Evolutionary conservation across 768 basidiomycete species (phyloP).

Genomic region (Auricularia sp.): DNA sequence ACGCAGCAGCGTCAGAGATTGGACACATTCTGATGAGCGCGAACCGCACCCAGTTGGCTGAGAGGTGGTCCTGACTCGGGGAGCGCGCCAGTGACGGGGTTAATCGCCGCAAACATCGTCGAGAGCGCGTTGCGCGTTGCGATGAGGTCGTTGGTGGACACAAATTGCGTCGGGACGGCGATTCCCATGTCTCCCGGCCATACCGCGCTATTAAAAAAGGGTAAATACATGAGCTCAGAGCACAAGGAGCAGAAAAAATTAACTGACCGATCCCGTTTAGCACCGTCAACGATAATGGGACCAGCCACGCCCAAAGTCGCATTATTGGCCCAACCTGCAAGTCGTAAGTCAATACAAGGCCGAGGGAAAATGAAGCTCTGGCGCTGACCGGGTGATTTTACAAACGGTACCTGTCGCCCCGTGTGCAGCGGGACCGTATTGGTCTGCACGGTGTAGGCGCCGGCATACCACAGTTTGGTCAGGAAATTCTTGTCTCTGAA

Average conservation of each 20-base stretch:
- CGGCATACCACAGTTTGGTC: conserved; percentile 51
- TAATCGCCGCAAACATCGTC: neutral
- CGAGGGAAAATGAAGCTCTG: too few relatives aligned
- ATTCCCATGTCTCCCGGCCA: conserved; percentile 43
- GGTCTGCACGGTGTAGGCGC: conserved; percentile 53
- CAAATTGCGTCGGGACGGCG: conserved; percentile 51
- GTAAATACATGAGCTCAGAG: neutral
- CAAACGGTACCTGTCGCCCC: conserved; percentile 39
- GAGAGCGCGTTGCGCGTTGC: conserved; percentile 31
- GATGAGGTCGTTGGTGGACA: conserved; percentile 49
- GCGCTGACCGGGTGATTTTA: conserved; percentile 25
- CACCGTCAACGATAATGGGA: conserved; percentile 50
- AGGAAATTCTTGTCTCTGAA: conserved; percentile 39
- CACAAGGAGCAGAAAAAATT: neutral
- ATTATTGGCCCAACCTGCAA: conserved; percentile 43
- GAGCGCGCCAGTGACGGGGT: conserved; percentile 26
- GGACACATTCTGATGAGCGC: too few relatives aligned
- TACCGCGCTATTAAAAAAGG: neutral
- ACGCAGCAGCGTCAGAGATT: neutral
- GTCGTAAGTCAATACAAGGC: neutral
- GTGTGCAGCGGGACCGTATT: conserved; percentile 43
- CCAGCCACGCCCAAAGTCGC: conserved; percentile 46
- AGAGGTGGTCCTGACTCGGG: conserved; percentile 17
- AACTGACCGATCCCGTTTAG: conserved; percentile 42
- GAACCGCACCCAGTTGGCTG: neutral